Evolutionary conservation across 805 yeast genomes (phyloP).

Genomic region (Starmerella potacharoeniae): DNA sequence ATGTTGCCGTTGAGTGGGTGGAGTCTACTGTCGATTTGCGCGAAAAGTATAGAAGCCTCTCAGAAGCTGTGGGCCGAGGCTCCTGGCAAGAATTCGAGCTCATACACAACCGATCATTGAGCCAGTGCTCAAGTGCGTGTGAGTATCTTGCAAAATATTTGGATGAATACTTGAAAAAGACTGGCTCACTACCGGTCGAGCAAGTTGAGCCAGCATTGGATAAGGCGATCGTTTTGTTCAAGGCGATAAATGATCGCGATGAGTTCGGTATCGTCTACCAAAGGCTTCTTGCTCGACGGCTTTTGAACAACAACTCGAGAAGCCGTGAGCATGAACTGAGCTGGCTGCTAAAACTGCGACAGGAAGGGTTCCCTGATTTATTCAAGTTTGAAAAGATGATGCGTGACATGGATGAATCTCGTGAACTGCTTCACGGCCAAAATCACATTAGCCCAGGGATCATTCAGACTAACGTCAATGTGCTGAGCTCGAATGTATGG

Average conservation of each 20-base stretch:
- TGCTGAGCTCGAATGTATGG: slow-evolving; percentile 61
- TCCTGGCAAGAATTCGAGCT: not conserved
- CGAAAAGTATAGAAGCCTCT: slow-evolving; percentile 5
- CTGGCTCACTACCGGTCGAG: slow-evolving; percentile 43
- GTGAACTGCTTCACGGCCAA: slow-evolving; percentile 44
- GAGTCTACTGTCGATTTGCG: not conserved
- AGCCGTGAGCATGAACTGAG: slow-evolving; percentile 70
- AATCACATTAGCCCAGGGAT: slow-evolving; percentile 39
- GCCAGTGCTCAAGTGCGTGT: not conserved
- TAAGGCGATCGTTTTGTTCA: slow-evolving; percentile 75
- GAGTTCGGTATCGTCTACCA: slow-evolving; percentile 86
- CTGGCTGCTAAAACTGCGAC: slow-evolving; percentile 13
- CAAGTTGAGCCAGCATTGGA: slow-evolving; percentile 60
- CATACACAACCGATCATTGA: not conserved
- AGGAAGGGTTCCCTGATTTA: slow-evolving; percentile 4
- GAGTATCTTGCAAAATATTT: slow-evolving; percentile 38
- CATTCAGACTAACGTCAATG: slow-evolving; percentile 40
- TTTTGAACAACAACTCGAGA: slow-evolving; percentile 73
- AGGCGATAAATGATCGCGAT: slow-evolving; percentile 83
- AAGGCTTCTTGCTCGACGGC: slow-evolving; percentile 74
- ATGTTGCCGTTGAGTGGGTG: not conserved
- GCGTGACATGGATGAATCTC: slow-evolving; percentile 72
- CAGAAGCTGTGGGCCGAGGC: not conserved
- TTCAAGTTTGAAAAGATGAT: slow-evolving; percentile 83
- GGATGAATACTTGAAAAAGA: slow-evolving; percentile 67